Conservation (phyloP, 441 rosid genomes). For the Breynia disticha region DNA sequence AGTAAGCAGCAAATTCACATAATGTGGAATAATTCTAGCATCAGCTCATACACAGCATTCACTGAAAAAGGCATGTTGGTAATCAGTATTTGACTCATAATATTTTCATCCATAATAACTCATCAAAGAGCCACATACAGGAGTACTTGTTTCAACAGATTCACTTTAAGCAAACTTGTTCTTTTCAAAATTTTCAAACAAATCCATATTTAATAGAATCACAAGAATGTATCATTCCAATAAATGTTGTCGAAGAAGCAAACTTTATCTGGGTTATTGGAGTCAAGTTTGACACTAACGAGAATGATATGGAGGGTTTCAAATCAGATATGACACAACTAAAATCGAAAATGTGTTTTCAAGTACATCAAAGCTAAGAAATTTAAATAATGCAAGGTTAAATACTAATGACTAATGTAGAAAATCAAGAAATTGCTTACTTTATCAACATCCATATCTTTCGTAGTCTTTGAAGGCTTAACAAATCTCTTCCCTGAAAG, state of each 20-base stretch:
- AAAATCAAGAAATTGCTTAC: conserved; percentile 20
- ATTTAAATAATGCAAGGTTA: no score
- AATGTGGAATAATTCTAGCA: conserved; percentile 9
- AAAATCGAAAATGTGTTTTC: no score
- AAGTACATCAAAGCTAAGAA: no score
- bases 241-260: not conserved
- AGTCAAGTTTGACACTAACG: no score
- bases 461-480: conserved; percentile 63
- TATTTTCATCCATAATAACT: not conserved
- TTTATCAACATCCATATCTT: conserved; percentile 54
- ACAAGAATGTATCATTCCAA: no score
- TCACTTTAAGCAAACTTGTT: no score
- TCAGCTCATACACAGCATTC: conserved; percentile 14
- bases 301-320: no score
- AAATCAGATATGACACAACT: no score
- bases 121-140: not conserved
- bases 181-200: no score
- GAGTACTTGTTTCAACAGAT: not conserved
- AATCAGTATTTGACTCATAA: conserved; percentile 11
- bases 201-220: no score
- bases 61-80: conserved; percentile 3
- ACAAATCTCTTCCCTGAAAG: conserved; percentile 53
- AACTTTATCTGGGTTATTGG: not conserved
- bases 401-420: no score
- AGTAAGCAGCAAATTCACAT: conserved; percentile 1